A percentile compares a stretch with the other conserved stretches of the same genome.
Conservation (phyloP, 495 filamentous ascomycete genomes). For the Pseudevernia furfuracea region DNA sequence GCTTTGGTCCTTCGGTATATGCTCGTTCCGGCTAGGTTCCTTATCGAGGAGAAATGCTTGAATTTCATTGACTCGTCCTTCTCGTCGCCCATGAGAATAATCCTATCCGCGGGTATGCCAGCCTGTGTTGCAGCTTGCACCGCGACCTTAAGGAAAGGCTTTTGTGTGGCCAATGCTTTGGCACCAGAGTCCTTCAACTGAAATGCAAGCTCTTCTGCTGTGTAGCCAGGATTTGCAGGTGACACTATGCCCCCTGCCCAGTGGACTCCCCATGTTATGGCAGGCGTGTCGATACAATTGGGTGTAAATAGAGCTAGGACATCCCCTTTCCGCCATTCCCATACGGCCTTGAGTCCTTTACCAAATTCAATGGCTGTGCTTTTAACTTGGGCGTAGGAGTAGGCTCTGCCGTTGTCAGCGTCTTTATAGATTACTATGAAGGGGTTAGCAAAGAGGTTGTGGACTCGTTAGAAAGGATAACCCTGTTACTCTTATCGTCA, state of each 20-base stretch:
- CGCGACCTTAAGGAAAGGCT: slow-evolving; percentile 53
- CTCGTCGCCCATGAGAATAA: slow-evolving; percentile 74
- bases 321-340: slow-evolving; percentile 75
- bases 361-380: slow-evolving; percentile 66
- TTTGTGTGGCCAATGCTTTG: slow-evolving; percentile 68
- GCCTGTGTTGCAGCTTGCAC: slow-evolving; percentile 57
- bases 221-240: slow-evolving; percentile 85
- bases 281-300: slow-evolving; percentile 67
- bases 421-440: slow-evolving; percentile 69
- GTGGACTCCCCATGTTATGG: slow-evolving; percentile 66
- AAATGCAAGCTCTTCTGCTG: slow-evolving; percentile 74
- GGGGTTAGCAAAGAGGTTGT: slow-evolving; percentile 1
- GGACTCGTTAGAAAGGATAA: background rate
- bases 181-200: slow-evolving; percentile 78
- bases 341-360: slow-evolving; percentile 63
- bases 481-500: slow-evolving; percentile 52
- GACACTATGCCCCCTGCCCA: slow-evolving; percentile 80
- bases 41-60: slow-evolving; percentile 72
- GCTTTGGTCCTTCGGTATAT: slow-evolving; percentile 40
- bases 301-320: slow-evolving; percentile 63
- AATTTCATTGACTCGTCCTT: slow-evolving; percentile 49
- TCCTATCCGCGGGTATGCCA: slow-evolving; percentile 54
- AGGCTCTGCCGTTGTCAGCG: slow-evolving; percentile 60
- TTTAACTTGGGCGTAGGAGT: slow-evolving; percentile 66
- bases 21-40: slow-evolving; percentile 42